Conservation (phyloP, 257 asterid genomes). For the Lycium barbarum region DNA sequence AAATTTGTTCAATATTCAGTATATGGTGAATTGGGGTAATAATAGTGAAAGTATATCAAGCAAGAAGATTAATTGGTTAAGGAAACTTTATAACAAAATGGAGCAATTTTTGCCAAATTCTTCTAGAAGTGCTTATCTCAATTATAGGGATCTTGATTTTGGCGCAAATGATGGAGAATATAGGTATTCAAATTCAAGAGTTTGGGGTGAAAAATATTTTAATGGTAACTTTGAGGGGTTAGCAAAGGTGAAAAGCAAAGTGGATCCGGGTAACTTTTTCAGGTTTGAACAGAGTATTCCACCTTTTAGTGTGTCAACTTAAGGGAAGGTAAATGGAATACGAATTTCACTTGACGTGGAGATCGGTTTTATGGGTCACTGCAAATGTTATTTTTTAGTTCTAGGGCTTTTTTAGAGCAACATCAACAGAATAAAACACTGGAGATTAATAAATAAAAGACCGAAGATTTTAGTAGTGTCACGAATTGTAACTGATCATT, state of each 20-base stretch:
- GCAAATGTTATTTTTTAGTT: not conserved
- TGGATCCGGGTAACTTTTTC: slow-evolving; percentile 43
- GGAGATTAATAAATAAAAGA: not conserved
- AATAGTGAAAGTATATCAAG: not conserved
- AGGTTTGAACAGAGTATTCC: slow-evolving; percentile 44
- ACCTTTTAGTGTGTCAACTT: not conserved
- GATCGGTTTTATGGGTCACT: not conserved
- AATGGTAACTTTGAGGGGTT: slow-evolving; percentile 35
- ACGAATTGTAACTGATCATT: not conserved
- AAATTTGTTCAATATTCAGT: slow-evolving; percentile 38
- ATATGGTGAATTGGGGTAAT: slow-evolving; percentile 43
- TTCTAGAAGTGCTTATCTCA: slow-evolving; percentile 36
- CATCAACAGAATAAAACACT: too few relatives aligned
- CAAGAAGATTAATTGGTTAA: slow-evolving; percentile 32
- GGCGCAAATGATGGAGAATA: slow-evolving; percentile 31
- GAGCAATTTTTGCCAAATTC: slow-evolving; percentile 36
- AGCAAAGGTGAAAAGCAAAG: slow-evolving; percentile 38
- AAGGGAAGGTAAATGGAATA: not conserved
- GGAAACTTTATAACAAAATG: slow-evolving; percentile 32
- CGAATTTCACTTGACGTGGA: not conserved
- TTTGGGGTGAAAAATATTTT: slow-evolving; percentile 44
- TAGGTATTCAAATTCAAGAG: slow-evolving; percentile 31
- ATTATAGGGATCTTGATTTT: slow-evolving; percentile 47
- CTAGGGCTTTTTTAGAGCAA: too few relatives aligned
- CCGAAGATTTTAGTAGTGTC: not conserved